Evolutionary conservation across 768 basidiomycete species (phyloP).

Genomic region (Pleurotus salmoneostramineus): DNA sequence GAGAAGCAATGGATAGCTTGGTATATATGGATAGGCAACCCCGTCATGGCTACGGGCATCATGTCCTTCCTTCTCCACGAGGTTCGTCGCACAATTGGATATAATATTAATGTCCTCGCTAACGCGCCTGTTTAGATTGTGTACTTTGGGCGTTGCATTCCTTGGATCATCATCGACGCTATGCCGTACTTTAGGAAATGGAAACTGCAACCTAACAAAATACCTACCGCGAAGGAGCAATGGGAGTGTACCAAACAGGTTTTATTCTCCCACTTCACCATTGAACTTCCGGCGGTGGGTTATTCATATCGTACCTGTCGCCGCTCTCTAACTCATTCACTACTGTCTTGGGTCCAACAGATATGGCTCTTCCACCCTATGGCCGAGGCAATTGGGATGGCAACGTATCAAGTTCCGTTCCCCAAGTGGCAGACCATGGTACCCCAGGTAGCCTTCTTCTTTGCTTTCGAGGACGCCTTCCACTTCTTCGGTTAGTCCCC

Average conservation of each 20-base stretch:
- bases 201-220: conserved; percentile 89
- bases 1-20: conserved; percentile 83
- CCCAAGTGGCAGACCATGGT: conserved; percentile 65
- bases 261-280: conserved; percentile 91
- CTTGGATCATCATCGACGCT: conserved; percentile 93
- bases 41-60: conserved; percentile 88
- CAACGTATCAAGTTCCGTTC: conserved; percentile 92
- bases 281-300: conserved; percentile 85
- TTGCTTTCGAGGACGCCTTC: conserved; percentile 94
- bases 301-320: neutral
- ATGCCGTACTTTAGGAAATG: conserved; percentile 92
- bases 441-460: conserved; percentile 83
- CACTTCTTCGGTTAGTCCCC: conserved; percentile 74
- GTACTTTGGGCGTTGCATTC: conserved; percentile 93
- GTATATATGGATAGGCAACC: conserved; percentile 87
- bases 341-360: conserved; percentile 27
- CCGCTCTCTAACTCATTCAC: neutral
- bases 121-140: conserved; percentile 55
- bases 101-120: neutral
- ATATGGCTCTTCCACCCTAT: conserved; percentile 93
- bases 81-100: conserved; percentile 40
- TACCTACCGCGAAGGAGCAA: conserved; percentile 78
- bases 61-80: conserved; percentile 94
- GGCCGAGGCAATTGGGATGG: conserved; percentile 84
- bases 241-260: conserved; percentile 97